These are phyloP conservation scores for Botrytis pseudocinerea DNA, from an alignment of 2,329 filamentous ascomycete species.

Conservation along the genomic window DNA sequence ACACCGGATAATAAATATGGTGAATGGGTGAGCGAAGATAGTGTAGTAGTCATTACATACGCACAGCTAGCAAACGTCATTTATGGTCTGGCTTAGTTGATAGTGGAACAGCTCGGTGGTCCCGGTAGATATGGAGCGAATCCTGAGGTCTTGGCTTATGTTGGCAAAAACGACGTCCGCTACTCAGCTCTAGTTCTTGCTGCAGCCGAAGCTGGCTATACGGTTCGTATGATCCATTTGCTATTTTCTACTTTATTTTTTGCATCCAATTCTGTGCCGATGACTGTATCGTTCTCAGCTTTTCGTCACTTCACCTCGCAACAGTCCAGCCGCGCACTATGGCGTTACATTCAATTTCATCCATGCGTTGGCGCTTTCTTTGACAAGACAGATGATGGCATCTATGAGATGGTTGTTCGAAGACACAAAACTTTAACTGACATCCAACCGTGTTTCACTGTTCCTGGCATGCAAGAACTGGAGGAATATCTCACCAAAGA, in stretches of 20 bases:
- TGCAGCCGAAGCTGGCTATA: neutral
- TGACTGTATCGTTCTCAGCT: slow-evolving; percentile 37
- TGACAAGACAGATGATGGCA: no score
- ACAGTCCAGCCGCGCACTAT: neutral
- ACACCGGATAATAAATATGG: neutral
- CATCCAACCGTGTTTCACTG: neutral
- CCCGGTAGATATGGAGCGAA: slow-evolving; percentile 36
- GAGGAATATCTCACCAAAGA: no score
- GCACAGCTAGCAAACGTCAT: neutral
- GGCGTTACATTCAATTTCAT: no score
- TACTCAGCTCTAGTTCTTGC: neutral
- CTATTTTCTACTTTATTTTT: neutral
- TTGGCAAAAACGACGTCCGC: slow-evolving; percentile 37
- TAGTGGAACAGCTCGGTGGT: slow-evolving; percentile 9
- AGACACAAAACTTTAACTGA: no score
- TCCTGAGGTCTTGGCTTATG: slow-evolving; percentile 44
- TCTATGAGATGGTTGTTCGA: no score
- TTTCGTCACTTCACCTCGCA: neutral
- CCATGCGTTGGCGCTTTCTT: no score
- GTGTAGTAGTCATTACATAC: neutral
- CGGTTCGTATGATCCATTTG: neutral
- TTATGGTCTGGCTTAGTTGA: slow-evolving; percentile 17
- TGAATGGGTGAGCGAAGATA: neutral
- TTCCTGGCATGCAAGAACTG: no score
- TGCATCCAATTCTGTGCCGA: slow-evolving; percentile 36